Evolutionary conservation across 1,139 yeast species (phyloP).

Genomic region (Hyphopichia burtonii): DNA sequence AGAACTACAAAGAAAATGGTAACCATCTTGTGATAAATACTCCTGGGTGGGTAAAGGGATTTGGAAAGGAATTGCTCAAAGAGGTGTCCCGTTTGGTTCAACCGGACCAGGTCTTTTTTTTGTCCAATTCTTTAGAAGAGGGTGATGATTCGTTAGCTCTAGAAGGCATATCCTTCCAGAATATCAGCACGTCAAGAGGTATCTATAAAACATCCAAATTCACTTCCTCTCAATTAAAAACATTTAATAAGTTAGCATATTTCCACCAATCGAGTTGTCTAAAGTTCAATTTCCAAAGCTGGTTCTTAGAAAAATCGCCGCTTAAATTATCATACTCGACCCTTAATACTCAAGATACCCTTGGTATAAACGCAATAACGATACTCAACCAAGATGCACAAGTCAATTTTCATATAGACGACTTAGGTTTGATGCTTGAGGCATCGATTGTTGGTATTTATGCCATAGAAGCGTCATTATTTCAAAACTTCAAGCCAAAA

Average conservation of each 20-base stretch:
- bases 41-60: conserved; percentile 94
- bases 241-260: conserved; percentile 49
- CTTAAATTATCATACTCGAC: conserved; percentile 42
- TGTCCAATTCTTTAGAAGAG: conserved; percentile 21
- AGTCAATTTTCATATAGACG: conserved; percentile 29
- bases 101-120: conserved; percentile 55
- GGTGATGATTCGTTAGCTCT: conserved; percentile 21
- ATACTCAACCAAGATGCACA: conserved; percentile 32
- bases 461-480: conserved; percentile 18
- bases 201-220: conserved; percentile 32
- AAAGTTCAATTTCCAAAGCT: conserved; percentile 46
- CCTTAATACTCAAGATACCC: conserved; percentile 5
- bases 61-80: conserved; percentile 66
- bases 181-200: conserved; percentile 22
- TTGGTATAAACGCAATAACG: conserved; percentile 40
- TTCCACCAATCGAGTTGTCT: conserved; percentile 41
- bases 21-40: conserved; percentile 67
- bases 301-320: conserved; percentile 50
- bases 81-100: conserved; percentile 44
- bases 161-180: conserved; percentile 18
- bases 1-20: conserved; percentile 22
- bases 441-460: conserved; percentile 54
- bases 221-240: conserved; percentile 53
- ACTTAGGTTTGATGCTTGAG: conserved; percentile 47
- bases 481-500: background rate